Conservation (phyloP, 1,139 yeast species). For the Saccharomyces pastorianus region DNA sequence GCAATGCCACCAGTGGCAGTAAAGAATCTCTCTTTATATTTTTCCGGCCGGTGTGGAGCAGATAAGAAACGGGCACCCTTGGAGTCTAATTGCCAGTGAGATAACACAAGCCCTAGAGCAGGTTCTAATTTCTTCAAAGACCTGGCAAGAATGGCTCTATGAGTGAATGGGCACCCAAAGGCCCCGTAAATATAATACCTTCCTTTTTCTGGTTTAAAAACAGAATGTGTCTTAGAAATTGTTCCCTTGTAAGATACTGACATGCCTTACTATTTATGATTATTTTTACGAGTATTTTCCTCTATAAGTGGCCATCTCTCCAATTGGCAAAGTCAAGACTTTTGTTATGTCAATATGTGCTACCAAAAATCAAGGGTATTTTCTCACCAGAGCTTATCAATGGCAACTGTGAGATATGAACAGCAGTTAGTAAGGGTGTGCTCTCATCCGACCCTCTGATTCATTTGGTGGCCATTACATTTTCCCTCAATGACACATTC, state of each 20-base stretch:
- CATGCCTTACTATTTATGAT: neutral
- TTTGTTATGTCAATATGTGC: no score
- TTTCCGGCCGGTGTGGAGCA: conserved; percentile 17
- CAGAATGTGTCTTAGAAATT: conserved; percentile 6
- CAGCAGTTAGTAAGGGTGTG: neutral
- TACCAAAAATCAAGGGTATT: neutral
- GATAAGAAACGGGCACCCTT: conserved; percentile 2
- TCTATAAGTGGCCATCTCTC: neutral
- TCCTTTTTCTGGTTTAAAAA: conserved; percentile 10
- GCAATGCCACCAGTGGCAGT: conserved; percentile 3
- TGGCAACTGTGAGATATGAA: neutral
- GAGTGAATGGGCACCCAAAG: conserved; percentile 12
- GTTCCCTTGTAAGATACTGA: conserved; percentile 3
- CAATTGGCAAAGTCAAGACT: neutral
- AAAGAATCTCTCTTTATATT: conserved; percentile 37
- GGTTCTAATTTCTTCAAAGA: conserved; percentile 7
- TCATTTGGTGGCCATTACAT: neutral
- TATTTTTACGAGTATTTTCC: neutral
- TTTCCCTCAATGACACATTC: neutral
- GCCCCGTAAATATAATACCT: conserved; percentile 11
- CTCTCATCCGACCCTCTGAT: neutral
- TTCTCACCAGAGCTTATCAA: neutral
- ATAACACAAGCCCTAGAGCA: conserved; percentile 8
- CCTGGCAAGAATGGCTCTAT: conserved; percentile 10
- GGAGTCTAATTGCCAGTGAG: conserved; percentile 10